These are phyloP conservation scores for Eremothecium coryli DNA, from an alignment of 1,139 yeast genomes.

Conservation along the genomic window DNA sequence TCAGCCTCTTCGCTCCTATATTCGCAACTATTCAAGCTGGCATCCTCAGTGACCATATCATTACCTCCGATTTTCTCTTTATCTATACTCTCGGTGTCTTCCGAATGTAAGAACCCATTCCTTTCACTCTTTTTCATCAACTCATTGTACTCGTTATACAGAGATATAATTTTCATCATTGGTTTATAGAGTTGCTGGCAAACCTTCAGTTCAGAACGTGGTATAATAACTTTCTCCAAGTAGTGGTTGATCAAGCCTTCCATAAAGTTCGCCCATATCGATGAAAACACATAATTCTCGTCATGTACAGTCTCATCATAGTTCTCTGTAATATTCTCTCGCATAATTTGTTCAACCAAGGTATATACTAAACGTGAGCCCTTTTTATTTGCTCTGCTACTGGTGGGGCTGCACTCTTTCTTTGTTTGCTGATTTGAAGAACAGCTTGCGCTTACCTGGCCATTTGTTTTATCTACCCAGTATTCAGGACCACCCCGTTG, in stretches of 20 bases:
- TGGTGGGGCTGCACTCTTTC: slow-evolving; percentile 4
- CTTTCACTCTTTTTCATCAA: slow-evolving; percentile 30
- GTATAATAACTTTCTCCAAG: slow-evolving; percentile 29
- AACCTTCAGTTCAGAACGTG: slow-evolving; percentile 31
- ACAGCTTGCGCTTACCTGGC: slow-evolving; percentile 10
- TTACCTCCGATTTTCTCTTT: slow-evolving; percentile 7
- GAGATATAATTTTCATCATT: slow-evolving; percentile 30
- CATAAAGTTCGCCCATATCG: slow-evolving; percentile 33
- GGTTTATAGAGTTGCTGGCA: slow-evolving; percentile 32
- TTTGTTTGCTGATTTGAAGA: slow-evolving; percentile 6
- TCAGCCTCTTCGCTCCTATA: slow-evolving; percentile 19
- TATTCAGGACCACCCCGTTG: slow-evolving; percentile 32
- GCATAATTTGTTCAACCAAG: slow-evolving; percentile 27
- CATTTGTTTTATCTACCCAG: slow-evolving; percentile 27
- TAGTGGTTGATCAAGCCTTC: slow-evolving; percentile 32
- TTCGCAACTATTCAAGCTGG: slow-evolving; percentile 9
- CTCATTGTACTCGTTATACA: slow-evolving; percentile 30
- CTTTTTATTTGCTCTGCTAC: slow-evolving; percentile 6
- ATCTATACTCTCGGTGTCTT: slow-evolving; percentile 4
- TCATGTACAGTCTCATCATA: slow-evolving; percentile 26
- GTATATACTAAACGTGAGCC: slow-evolving; percentile 15
- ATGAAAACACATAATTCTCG: slow-evolving; percentile 30
- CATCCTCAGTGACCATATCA: slow-evolving; percentile 10
- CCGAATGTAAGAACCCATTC: slow-evolving; percentile 25
- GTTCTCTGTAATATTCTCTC: slow-evolving; percentile 28